Conservation (phyloP, 352 stramenopile genomes). For the Plasmopara viticola region DNA sequence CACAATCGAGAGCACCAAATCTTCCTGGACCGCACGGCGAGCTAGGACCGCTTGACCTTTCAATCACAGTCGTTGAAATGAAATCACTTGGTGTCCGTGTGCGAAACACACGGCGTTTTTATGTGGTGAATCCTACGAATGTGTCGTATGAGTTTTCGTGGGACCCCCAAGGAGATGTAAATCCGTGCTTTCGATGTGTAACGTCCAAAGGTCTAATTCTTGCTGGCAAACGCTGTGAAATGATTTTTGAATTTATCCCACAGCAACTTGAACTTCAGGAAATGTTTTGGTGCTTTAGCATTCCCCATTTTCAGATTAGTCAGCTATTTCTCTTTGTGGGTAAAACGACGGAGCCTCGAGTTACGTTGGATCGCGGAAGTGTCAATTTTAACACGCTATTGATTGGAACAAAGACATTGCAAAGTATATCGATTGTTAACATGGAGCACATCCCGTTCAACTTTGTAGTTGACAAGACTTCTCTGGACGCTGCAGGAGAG, state of each 20-base stretch:
- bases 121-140: no score
- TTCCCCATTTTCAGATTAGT: slow-evolving; percentile 50
- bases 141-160: no score
- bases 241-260: no score
- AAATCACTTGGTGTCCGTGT: slow-evolving; percentile 87
- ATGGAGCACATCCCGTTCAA: slow-evolving; percentile 91
- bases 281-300: no score
- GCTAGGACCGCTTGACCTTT: slow-evolving; percentile 74
- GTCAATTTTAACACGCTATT: slow-evolving; percentile 91
- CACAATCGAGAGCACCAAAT: slow-evolving; percentile 38
- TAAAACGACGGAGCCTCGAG: slow-evolving; percentile 86
- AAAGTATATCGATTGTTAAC: slow-evolving; percentile 89
- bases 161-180: no score
- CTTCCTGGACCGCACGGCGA: slow-evolving; percentile 80
- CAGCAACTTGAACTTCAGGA: no score
- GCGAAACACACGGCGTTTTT: slow-evolving; percentile 8
- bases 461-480: slow-evolving; percentile 91
- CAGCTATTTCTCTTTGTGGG: slow-evolving; percentile 91
- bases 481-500: slow-evolving; percentile 76
- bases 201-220: no score
- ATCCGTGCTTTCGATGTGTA: no score
- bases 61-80: slow-evolving; percentile 90
- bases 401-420: slow-evolving; percentile 78
- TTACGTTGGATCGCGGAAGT: slow-evolving; percentile 81
- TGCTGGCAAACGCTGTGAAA: no score